Percentiles rank a stretch among this genome's conserved stretches.
Evolutionary conservation across 176 grass and related monocot species (phyloP).

Genomic region (Carex myosuroides): DNA sequence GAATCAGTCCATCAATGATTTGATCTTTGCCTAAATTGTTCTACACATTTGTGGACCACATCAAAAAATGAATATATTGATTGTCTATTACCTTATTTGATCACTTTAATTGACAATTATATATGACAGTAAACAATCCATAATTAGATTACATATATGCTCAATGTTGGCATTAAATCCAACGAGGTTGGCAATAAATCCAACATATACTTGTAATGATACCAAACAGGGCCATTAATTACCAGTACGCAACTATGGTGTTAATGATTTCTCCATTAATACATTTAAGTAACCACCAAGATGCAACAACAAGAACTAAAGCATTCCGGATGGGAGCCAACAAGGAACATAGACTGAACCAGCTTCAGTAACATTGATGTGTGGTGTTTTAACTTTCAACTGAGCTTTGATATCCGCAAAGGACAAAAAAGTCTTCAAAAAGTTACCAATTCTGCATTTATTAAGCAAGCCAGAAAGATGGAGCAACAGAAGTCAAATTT

Average conservation of each 20-base stretch:
- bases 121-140: no score
- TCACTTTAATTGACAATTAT: no score
- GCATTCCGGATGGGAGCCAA: slow-evolving; percentile 34
- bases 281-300: background rate
- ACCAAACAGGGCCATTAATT: background rate
- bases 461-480: background rate
- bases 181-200: no score
- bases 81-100: no score
- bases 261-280: background rate
- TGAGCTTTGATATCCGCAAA: background rate
- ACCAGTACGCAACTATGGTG: background rate
- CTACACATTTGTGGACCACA: no score
- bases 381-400: slow-evolving; percentile 42
- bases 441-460: background rate
- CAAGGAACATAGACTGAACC: slow-evolving; percentile 72
- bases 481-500: slow-evolving; percentile 25
- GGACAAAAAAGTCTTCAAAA: background rate
- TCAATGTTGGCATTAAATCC: no score
- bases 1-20: no score
- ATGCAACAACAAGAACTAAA: background rate
- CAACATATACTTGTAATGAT: background rate
- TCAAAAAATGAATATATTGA: no score
- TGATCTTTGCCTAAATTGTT: no score
- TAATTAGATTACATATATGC: no score
- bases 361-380: slow-evolving; percentile 55